Conservation (phyloP, 2,329 filamentous ascomycete genomes). For the Sclerotinia trifoliorum region DNA sequence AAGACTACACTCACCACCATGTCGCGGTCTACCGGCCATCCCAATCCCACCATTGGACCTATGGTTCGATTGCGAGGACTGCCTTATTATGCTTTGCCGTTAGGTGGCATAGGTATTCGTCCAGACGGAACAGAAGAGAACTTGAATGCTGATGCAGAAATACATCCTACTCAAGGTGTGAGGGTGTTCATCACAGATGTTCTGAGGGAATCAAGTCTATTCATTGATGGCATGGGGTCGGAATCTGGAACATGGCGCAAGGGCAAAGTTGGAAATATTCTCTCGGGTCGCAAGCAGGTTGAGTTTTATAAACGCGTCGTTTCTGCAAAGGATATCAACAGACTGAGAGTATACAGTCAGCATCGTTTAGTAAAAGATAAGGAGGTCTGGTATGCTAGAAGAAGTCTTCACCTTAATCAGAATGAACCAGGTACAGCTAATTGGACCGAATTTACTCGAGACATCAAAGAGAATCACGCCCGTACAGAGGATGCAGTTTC, state of each 20-base stretch:
- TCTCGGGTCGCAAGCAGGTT: slow-evolving; percentile 51
- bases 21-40: not conserved
- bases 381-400: slow-evolving; percentile 65
- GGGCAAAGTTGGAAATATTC: slow-evolving; percentile 50
- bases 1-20: slow-evolving; percentile 8
- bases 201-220: slow-evolving; percentile 57
- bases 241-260: slow-evolving; percentile 47
- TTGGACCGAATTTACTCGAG: slow-evolving; percentile 62
- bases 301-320: slow-evolving; percentile 54
- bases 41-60: slow-evolving; percentile 43
- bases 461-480: slow-evolving; percentile 58
- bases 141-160: slow-evolving; percentile 18
- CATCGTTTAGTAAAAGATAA: slow-evolving; percentile 37
- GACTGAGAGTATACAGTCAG: slow-evolving; percentile 38
- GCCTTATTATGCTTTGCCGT: slow-evolving; percentile 48
- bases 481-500: slow-evolving; percentile 48
- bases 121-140: slow-evolving; percentile 20
- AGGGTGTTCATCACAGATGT: slow-evolving; percentile 52
- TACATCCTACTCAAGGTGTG: slow-evolving; percentile 39
- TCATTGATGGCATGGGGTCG: slow-evolving; percentile 56
- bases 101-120: slow-evolving; percentile 34
- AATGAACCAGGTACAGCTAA: slow-evolving; percentile 53
- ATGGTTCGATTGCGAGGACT: slow-evolving; percentile 56
- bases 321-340: slow-evolving; percentile 45
- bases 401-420: slow-evolving; percentile 58